These are phyloP conservation scores for Corymbia maculata DNA, from an alignment of 345 rosid genomes.

Conservation along the genomic window DNA sequence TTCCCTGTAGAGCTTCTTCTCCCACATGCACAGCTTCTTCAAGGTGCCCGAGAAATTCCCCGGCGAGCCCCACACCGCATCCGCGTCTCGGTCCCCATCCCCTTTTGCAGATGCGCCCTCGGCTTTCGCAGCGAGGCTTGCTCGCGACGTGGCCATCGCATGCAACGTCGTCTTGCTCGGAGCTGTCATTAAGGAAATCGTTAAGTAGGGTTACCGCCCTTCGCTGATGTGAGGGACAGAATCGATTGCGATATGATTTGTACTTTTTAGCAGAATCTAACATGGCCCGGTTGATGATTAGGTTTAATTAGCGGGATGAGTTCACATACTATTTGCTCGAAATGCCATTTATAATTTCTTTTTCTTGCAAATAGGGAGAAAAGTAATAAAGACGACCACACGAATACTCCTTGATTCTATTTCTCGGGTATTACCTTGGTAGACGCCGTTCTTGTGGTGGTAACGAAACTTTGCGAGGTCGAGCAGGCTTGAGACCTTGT, in stretches of 20 bases:
- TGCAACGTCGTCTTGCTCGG: background rate
- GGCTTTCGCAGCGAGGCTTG: background rate
- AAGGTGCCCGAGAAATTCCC: constrained; percentile 43
- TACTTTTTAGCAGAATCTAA: background rate
- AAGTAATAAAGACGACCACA: background rate
- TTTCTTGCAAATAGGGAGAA: background rate
- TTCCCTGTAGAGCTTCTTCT: constrained; percentile 63
- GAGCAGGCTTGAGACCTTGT: constrained; percentile 19
- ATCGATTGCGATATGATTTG: background rate
- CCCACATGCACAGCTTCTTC: constrained; percentile 54
- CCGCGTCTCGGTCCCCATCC: constrained; percentile 13
- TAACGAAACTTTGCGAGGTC: constrained; percentile 32
- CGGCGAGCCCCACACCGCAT: constrained; percentile 7
- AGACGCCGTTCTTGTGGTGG: constrained; percentile 7
- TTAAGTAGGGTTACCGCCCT: background rate
- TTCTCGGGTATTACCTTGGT: constrained; percentile 5
- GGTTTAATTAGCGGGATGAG: background rate
- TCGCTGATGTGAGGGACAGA: background rate
- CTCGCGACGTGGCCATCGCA: background rate
- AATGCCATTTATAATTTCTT: background rate
- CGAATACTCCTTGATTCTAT: background rate
- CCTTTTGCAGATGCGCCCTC: constrained; percentile 4
- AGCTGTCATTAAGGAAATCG: background rate
- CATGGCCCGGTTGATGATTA: background rate
- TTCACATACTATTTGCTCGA: background rate